Evolutionary conservation across 805 yeast genomes (phyloP).

Genomic region (Yamadazyma ubonensis): DNA sequence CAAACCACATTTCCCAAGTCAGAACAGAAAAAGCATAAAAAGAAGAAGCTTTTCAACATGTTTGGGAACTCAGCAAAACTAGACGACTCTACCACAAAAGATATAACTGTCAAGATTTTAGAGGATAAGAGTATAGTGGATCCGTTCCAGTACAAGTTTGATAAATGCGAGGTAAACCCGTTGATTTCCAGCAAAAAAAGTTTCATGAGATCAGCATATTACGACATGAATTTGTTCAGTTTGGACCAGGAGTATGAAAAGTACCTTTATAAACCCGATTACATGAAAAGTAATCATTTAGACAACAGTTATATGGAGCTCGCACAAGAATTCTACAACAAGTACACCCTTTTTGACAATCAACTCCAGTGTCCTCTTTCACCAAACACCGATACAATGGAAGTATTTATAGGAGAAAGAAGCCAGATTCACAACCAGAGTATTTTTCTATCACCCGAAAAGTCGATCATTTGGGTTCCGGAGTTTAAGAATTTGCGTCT

Average conservation of each 20-base stretch:
- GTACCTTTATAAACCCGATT: slow-evolving; percentile 44
- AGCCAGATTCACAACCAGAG: slow-evolving; percentile 17
- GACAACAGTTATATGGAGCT: slow-evolving; percentile 33
- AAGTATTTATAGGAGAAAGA: slow-evolving; percentile 31
- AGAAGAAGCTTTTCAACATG: slow-evolving; percentile 3
- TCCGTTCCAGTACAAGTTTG: slow-evolving; percentile 14
- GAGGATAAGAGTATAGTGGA: slow-evolving; percentile 1
- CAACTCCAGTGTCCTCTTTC: slow-evolving; percentile 19
- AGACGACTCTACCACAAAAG: slow-evolving; percentile 1
- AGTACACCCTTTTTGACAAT: slow-evolving; percentile 23
- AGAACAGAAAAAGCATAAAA: neutral
- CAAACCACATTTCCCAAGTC: slow-evolving; percentile 6
- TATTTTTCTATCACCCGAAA: no score
- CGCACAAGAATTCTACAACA: slow-evolving; percentile 24
- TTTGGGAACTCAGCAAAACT: slow-evolving; percentile 3
- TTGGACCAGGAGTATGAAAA: slow-evolving; percentile 41
- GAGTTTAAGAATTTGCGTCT: slow-evolving; percentile 43
- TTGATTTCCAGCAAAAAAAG: slow-evolving; percentile 12
- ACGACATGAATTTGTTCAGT: slow-evolving; percentile 41
- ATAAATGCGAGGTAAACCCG: slow-evolving; percentile 33
- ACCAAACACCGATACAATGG: slow-evolving; percentile 26
- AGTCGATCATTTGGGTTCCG: slow-evolving; percentile 43
- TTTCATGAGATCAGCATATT: slow-evolving; percentile 37
- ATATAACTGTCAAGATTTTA: slow-evolving; percentile 2
- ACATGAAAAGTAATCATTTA: slow-evolving; percentile 22